A percentile compares a stretch with the other conserved stretches of the same genome.
These are phyloP conservation scores for Cladobotryum protrusum DNA, from an alignment of 2,329 filamentous ascomycete species.

Conservation along the genomic window DNA sequence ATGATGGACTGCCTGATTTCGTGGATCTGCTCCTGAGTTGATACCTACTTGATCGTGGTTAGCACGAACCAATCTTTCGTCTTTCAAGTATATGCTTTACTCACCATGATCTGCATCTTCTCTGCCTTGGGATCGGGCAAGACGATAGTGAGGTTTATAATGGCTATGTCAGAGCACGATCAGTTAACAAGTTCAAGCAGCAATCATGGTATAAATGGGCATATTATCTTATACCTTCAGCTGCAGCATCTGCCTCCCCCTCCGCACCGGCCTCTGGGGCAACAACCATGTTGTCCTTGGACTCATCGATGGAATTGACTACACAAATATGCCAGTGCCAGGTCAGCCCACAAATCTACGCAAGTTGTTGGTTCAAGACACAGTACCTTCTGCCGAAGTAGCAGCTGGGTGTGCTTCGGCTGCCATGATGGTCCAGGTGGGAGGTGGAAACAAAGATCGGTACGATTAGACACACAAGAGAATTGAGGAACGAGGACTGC, in stretches of 20 bases:
- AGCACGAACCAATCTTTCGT: constrained; percentile 1
- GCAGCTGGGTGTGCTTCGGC: constrained; percentile 24
- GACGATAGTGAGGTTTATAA: constrained; percentile 64
- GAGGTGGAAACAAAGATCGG: constrained; percentile 5
- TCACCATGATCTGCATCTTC: constrained; percentile 80
- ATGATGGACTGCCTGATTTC: constrained; percentile 96
- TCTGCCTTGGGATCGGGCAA: constrained; percentile 68
- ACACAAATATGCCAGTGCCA: background rate
- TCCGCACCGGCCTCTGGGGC: constrained; percentile 23
- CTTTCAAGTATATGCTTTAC: constrained; percentile 17
- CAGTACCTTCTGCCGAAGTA: constrained; percentile 18
- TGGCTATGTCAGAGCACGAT: constrained; percentile 30
- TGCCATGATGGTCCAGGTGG: constrained; percentile 24
- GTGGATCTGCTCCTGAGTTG: constrained; percentile 90
- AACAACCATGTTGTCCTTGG: constrained; percentile 19
- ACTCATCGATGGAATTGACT: constrained; percentile 21
- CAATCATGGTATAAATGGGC: background rate
- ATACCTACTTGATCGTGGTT: constrained; percentile 52
- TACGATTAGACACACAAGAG: constrained; percentile 16
- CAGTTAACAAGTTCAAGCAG: background rate
- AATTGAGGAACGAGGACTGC: constrained; percentile 14
- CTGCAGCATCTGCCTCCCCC: constrained; percentile 23
- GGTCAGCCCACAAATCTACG: background rate
- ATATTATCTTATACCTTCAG: constrained; percentile 26
- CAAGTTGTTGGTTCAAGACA: constrained; percentile 1